These are phyloP conservation scores for Fusarium annulatum DNA, from an alignment of 2,329 filamentous ascomycete species.

Conservation along the genomic window DNA sequence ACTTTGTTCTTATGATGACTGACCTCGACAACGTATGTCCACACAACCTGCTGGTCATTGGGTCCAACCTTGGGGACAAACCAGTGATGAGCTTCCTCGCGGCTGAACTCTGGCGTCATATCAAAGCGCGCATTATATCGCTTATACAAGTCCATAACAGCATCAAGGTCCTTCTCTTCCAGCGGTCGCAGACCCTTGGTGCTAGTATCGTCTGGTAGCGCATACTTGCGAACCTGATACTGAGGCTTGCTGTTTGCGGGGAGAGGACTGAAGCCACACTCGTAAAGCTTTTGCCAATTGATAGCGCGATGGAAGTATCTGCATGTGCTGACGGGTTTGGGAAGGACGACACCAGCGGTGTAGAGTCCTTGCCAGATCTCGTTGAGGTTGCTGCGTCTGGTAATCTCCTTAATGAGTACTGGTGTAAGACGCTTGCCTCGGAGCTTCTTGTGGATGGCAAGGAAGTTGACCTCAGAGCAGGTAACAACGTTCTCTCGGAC, in stretches of 20 bases:
- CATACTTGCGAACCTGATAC: slow-evolving; percentile 87
- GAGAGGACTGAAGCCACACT: slow-evolving; percentile 92
- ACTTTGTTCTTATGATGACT: slow-evolving; percentile 17
- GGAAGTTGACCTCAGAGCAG: slow-evolving; percentile 96
- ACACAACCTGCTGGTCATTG: slow-evolving; percentile 82
- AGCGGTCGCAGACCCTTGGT: slow-evolving; percentile 83
- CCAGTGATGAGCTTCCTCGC: slow-evolving; percentile 89
- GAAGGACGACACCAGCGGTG: slow-evolving; percentile 90
- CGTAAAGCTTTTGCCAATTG: slow-evolving; percentile 96
- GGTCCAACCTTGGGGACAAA: slow-evolving; percentile 73
- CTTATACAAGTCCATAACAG: slow-evolving; percentile 78
- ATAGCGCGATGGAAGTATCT: slow-evolving; percentile 95
- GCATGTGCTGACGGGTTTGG: slow-evolving; percentile 91
- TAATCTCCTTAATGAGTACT: slow-evolving; percentile 97
- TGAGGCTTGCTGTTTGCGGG: slow-evolving; percentile 85
- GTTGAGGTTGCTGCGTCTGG: slow-evolving; percentile 86
- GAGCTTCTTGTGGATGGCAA: slow-evolving; percentile 98
- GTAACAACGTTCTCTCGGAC: slow-evolving; percentile 80
- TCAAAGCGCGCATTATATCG: slow-evolving; percentile 85
- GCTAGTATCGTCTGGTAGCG: slow-evolving; percentile 78
- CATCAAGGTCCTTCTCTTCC: slow-evolving; percentile 80
- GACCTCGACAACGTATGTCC: slow-evolving; percentile 91
- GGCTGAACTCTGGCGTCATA: slow-evolving; percentile 83
- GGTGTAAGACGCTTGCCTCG: slow-evolving; percentile 92
- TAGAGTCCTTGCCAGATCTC: slow-evolving; percentile 96